Base-by-base conservation (phyloP, 2,329 filamentous ascomycete species). In the Verticillium albo-atrum region DNA sequence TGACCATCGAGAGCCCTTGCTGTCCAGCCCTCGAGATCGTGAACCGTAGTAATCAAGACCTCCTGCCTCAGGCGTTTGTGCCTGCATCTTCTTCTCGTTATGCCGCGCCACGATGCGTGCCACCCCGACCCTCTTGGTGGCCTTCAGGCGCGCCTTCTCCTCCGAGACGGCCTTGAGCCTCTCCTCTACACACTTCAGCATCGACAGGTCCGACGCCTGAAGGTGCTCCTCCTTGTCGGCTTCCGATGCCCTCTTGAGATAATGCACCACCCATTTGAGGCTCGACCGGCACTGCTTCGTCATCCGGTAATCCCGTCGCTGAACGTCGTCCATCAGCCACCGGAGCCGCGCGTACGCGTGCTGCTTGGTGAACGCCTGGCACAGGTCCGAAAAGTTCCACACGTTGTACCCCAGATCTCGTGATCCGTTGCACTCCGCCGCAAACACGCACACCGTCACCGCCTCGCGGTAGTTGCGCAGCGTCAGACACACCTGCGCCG, bases 341-440 rank as follows among this genome's bases (percentile, higher is more conserved):
- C 64, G 61, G 23, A 77, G 62, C 17, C 68, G 67, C 7, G 63
- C 58, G 57, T 77, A 77, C 26, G 60, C 60, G 57, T 64, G 63
- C 6, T 61, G 65, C n/a, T 62, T 65, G 1, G 70, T 73, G 62
- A 74, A 73, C 5, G 70, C 65, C 57, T 68, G 69, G 26, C 77
- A 60, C 20, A 78, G 67, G 42, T 70, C 74, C 30, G 69, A 60
- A 64, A 78, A 78, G 61, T 75, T 77, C 64, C 69, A 68, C 53
- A 71, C 66, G 62, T 65, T 74, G 64, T 75, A 77, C 37, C 71
- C 66, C 28, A 74, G 61, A 42, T 74, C 66, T 14, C 72, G 71
- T 23, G 68, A 62, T 37, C 75, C 75, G 54, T 77, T 75, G 59
- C 72, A 66, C 10, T 68, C 63, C 20, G 74, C 74, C 4, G 74